phyloP scores from a whole-genome alignment of 179 eudicot species.

The Gypsophila paniculata region DNA sequence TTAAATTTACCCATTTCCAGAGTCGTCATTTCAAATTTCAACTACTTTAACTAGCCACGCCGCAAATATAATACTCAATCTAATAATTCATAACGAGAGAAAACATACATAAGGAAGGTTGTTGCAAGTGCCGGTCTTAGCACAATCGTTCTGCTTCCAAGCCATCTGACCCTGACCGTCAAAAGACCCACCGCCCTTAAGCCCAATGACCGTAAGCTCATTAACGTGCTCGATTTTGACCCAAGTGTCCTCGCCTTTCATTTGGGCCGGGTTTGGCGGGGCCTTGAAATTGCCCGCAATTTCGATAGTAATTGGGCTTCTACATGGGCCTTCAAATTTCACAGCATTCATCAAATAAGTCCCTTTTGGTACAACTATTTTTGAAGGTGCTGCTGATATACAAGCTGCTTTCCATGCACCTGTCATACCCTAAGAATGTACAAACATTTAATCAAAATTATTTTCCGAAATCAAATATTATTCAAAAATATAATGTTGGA shows the following conservation, averaged over 20 bases:
- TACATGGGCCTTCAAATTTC: conserved; percentile 41
- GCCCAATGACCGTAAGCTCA: conserved; percentile 15
- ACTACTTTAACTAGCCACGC: too few species aligned
- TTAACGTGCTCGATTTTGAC: conserved; percentile 24
- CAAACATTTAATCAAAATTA: neutral
- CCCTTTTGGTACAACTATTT: conserved; percentile 36
- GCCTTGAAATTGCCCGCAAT: conserved; percentile 35
- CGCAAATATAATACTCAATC: too few species aligned
- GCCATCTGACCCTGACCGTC: conserved; percentile 31
- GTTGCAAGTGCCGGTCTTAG: conserved; percentile 23
- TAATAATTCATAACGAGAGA: neutral
- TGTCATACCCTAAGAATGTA: conserved; percentile 17
- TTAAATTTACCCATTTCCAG: too few species aligned
- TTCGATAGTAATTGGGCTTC: conserved; percentile 29
- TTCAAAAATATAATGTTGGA: neutral
- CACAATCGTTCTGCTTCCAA: conserved; percentile 29
- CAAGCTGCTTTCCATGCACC: conserved; percentile 46
- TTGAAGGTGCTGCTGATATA: conserved; percentile 21
- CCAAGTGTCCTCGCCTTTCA: conserved; percentile 33
- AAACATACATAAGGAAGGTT: conserved; percentile 30
- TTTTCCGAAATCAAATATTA: too few species aligned
- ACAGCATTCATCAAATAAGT: conserved; percentile 17
- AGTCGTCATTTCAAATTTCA: too few species aligned
- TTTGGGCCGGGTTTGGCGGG: conserved; percentile 23
- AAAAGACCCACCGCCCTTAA: conserved; percentile 19